phyloP scores from a whole-genome alignment of 2,329 filamentous ascomycete genomes.

The Venturia pyrina region DNA sequence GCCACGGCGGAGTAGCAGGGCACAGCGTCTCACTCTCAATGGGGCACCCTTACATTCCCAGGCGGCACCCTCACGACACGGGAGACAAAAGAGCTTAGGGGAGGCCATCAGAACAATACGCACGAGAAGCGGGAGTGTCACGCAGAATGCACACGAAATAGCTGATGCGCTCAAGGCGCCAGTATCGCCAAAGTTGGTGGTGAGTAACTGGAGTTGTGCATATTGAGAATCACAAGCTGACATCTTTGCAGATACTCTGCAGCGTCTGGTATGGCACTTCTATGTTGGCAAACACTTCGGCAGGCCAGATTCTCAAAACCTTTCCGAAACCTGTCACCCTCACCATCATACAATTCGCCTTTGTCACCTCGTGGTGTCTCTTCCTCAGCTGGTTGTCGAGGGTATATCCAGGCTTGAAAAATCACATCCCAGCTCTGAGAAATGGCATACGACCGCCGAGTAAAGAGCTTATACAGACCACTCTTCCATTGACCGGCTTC shows the following conservation, averaged over 20 bases:
- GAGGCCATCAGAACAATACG: conserved; percentile 82
- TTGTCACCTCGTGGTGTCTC: conserved; percentile 82
- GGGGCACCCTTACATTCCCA: not conserved
- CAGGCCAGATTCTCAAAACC: conserved; percentile 89
- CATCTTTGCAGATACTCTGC: conserved; percentile 60
- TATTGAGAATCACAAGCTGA: conserved; percentile 19
- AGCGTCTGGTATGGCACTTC: conserved; percentile 91
- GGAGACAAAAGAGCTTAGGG: conserved; percentile 73
- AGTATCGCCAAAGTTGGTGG: conserved; percentile 77
- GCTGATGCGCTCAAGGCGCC: conserved; percentile 85
- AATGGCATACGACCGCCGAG: conserved; percentile 76
- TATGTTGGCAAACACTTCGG: conserved; percentile 92
- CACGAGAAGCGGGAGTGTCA: conserved; percentile 72
- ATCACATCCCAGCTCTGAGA: conserved; percentile 65
- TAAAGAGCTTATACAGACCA: conserved; percentile 72
- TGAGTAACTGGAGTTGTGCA: conserved; percentile 36
- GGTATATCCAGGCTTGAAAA: conserved; percentile 60
- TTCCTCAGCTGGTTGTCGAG: conserved; percentile 66
- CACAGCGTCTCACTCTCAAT: not conserved
- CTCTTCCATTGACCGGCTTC: conserved; percentile 84
- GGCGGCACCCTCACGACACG: conserved; percentile 33
- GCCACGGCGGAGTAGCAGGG: conserved; percentile 43
- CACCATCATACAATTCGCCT: conserved; percentile 85
- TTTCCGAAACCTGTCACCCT: conserved; percentile 86
- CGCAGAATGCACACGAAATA: conserved; percentile 86